These are phyloP conservation scores for Blastomyces gilchristii DNA, from an alignment of 2,329 filamentous ascomycete genomes.

Conservation along the genomic window DNA sequence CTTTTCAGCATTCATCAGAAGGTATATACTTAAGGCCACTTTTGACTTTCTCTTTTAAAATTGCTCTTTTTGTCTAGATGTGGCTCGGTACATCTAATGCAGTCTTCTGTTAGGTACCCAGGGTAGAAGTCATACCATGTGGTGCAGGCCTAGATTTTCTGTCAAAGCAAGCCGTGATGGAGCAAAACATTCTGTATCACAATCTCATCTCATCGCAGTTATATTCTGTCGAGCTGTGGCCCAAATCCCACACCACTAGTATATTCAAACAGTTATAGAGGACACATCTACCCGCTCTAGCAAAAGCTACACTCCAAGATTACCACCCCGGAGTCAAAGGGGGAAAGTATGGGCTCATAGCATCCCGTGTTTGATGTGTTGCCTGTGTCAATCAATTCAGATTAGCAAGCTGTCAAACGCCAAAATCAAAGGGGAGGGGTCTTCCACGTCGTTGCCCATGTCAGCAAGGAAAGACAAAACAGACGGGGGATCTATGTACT, in stretches of 20 bases:
- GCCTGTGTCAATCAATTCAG: neutral
- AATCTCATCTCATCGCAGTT: too few relatives aligned
- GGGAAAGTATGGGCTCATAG: neutral
- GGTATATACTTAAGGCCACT: neutral
- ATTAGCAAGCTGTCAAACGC: neutral
- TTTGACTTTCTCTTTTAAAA: neutral
- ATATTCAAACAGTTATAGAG: neutral
- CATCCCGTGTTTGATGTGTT: neutral
- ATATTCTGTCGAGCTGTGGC: neutral
- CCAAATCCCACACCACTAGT: neutral
- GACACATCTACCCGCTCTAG: neutral
- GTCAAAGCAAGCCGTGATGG: too few relatives aligned
- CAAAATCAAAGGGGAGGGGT: neutral
- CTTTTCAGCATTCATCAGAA: neutral
- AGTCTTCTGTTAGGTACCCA: too few relatives aligned
- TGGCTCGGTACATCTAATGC: neutral
- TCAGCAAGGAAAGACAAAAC: too few relatives aligned
- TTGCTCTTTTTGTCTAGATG: neutral
- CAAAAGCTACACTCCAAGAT: neutral
- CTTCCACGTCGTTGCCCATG: too few relatives aligned
- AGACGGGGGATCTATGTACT: too few relatives aligned
- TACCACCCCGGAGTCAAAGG: neutral
- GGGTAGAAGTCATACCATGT: too few relatives aligned
- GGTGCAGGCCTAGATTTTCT: too few relatives aligned
- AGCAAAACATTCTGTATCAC: too few relatives aligned